phyloP scores from a whole-genome alignment of 2,329 filamentous ascomycete genomes.

The Zasmidium angulare region DNA sequence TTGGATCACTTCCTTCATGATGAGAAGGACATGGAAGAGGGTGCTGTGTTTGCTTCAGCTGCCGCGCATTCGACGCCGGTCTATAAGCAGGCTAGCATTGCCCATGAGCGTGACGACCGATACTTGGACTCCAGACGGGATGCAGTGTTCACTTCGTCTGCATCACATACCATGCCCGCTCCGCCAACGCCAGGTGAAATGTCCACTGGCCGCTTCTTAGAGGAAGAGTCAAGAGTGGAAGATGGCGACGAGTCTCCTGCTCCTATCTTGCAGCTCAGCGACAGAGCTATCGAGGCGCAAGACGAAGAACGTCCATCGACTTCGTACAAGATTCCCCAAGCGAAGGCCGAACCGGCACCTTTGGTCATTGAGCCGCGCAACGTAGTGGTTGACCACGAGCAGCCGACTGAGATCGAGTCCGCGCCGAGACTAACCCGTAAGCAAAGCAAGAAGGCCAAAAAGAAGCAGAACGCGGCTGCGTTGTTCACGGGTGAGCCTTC shows the following conservation, averaged over 20 bases:
- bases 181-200: slow-evolving; percentile 1
- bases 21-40: slow-evolving; percentile 5
- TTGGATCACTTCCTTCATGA: slow-evolving; percentile 9
- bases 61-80: slow-evolving; percentile 20
- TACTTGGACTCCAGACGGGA: not conserved
- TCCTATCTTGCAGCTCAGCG: not conserved
- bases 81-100: not conserved
- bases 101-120: not conserved
- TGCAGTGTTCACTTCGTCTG: not conserved
- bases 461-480: slow-evolving; percentile 21
- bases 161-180: not conserved
- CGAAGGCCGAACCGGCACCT: slow-evolving; percentile 17
- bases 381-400: slow-evolving; percentile 8
- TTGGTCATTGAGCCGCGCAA: slow-evolving; percentile 20
- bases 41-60: slow-evolving; percentile 14
- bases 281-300: not conserved
- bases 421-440: slow-evolving; percentile 25
- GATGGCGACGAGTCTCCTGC: not conserved
- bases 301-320: slow-evolving; percentile 11
- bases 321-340: slow-evolving; percentile 14
- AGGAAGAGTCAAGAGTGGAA: slow-evolving; percentile 3
- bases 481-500: slow-evolving; percentile 17
- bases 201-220: not conserved
- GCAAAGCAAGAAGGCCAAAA: slow-evolving; percentile 31
- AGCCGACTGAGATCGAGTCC: slow-evolving; percentile 5